phyloP scores from a whole-genome alignment of 1,284 basidiomycete species.

The Tetrapyrgos nigripes region DNA sequence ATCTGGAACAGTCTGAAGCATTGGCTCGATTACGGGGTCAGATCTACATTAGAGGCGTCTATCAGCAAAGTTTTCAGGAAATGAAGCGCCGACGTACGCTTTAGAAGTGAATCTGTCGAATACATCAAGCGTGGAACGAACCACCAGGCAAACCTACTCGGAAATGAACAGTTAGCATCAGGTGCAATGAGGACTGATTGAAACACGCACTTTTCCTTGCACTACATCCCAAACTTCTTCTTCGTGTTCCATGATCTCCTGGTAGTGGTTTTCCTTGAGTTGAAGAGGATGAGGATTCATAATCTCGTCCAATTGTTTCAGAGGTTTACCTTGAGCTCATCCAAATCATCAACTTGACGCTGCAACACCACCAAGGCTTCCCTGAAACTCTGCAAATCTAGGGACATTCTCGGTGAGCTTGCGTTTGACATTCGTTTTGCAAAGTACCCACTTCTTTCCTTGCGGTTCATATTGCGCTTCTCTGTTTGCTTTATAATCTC shows the following conservation, averaged over 20 bases:
- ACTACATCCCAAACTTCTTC: conserved; percentile 94
- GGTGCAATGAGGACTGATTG: conserved; percentile 7
- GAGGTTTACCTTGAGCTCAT: conserved; percentile 81
- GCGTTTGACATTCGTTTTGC: background rate
- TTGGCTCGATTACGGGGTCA: conserved; percentile 90
- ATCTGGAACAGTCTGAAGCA: conserved; percentile 90
- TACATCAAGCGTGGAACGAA: conserved; percentile 82
- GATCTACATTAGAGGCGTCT: conserved; percentile 54
- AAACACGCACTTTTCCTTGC: conserved; percentile 72
- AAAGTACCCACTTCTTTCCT: conserved; percentile 72
- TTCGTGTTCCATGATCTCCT: conserved; percentile 90
- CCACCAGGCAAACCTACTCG: conserved; percentile 68
- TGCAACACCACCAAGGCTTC: conserved; percentile 86
- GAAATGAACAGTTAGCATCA: background rate
- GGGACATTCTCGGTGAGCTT: background rate
- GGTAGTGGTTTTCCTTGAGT: conserved; percentile 81
- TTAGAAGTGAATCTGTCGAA: conserved; percentile 90
- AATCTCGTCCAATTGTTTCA: conserved; percentile 86
- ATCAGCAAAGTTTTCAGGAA: conserved; percentile 10
- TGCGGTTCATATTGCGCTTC: conserved; percentile 82
- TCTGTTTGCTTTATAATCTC: conserved; percentile 90
- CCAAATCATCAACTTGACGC: conserved; percentile 87
- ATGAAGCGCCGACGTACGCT: conserved; percentile 58
- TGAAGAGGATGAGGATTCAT: no score
- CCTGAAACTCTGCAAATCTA: conserved; percentile 87